Base-by-base conservation (phyloP, 371 early-diverging fungal species). In the Saksenaea oblongispora region DNA sequence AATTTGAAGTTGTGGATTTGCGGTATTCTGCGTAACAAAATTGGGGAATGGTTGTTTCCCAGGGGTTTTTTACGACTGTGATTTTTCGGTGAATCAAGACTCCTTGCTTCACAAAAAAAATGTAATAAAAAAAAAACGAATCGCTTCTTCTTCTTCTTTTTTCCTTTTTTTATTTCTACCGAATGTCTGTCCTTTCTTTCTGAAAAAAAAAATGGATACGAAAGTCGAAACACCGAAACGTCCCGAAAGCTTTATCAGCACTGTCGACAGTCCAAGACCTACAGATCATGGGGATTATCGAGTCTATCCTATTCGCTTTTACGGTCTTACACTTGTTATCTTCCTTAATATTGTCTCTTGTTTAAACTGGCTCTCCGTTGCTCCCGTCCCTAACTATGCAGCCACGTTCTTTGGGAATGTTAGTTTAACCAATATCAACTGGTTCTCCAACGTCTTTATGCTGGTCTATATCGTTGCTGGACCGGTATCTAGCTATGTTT, bases 401-500 rank as follows among this genome's bases (percentile, higher is more conserved):
- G 54, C 63, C 5, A 37, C 22, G 0, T 82, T 61, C 27, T 79
- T 77, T 53, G 59, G 64, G 26, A 61, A 67, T 34, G 41, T 36
- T 26, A 66, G 74, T 18, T 56, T 79, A 11, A 63, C 74, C 13
- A 58, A 61, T 15, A 68, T 80, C 35, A 82, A 82, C 56, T 78
- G 77, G 82, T 77, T 82, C 56, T 73, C 78, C 28, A 84, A 81
- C 58, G 63, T 79, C n/a, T 85, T 83, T 24, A 72, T 84, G 65
- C 64, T 87, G 34, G 64, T 69, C 7, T 87, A 83, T 64, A 63
- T 87, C n/a, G 41, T 87, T 26, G 82, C 83, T 34, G 84, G 80
- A 15, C 76, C 84, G 22, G 9, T 79, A 39, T 81, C 85, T 0
- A 81, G 84, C 36, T 78, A 73, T 67, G 71, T 82, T 36, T 84